A percentile compares a stretch with the other conserved stretches of the same genome.
Evolutionary conservation across 1,139 yeast species (phyloP).

Genomic region (Blastobotrys serpentis): DNA sequence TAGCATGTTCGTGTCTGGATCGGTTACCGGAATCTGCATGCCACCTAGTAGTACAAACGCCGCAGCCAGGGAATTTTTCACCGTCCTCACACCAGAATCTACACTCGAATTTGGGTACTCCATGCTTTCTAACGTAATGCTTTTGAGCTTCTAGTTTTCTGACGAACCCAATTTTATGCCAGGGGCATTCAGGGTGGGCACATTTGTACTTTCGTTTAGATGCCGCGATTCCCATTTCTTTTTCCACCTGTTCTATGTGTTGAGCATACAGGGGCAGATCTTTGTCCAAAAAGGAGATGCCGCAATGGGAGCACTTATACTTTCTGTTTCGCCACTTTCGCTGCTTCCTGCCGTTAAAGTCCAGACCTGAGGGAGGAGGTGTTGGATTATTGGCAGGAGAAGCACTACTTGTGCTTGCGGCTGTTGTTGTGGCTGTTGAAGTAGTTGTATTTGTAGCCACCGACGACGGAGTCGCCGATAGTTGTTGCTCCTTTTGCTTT

Average conservation of each 20-base stretch:
- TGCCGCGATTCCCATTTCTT: slow-evolving; percentile 21
- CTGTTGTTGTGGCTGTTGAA: not conserved
- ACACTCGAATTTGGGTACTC: slow-evolving; percentile 33
- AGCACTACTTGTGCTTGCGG: no score
- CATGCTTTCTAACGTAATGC: slow-evolving; percentile 33
- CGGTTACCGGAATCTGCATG: slow-evolving; percentile 36
- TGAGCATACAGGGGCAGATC: slow-evolving; percentile 29
- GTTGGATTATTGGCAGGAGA: no score
- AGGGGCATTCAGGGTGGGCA: slow-evolving; percentile 30
- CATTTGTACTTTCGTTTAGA: slow-evolving; percentile 33
- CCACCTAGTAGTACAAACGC: slow-evolving; percentile 34
- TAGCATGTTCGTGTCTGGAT: slow-evolving; percentile 33
- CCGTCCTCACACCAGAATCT: slow-evolving; percentile 32
- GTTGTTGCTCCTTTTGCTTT: not conserved
- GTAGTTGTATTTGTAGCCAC: not conserved
- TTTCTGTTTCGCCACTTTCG: slow-evolving; percentile 32
- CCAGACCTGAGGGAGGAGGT: slow-evolving; percentile 16
- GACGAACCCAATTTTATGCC: slow-evolving; percentile 34
- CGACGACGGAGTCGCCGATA: no score
- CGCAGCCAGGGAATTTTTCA: slow-evolving; percentile 32
- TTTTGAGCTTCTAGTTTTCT: slow-evolving; percentile 35
- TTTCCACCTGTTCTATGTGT: slow-evolving; percentile 29
- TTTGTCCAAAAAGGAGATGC: slow-evolving; percentile 28
- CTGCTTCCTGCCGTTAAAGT: slow-evolving; percentile 34
- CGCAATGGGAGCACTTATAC: slow-evolving; percentile 34